Percentiles rank a stretch among this genome's conserved stretches.
phyloP scores from a whole-genome alignment of 2,329 filamentous ascomycete genomes.

The Diaporthe caulivora region DNA sequence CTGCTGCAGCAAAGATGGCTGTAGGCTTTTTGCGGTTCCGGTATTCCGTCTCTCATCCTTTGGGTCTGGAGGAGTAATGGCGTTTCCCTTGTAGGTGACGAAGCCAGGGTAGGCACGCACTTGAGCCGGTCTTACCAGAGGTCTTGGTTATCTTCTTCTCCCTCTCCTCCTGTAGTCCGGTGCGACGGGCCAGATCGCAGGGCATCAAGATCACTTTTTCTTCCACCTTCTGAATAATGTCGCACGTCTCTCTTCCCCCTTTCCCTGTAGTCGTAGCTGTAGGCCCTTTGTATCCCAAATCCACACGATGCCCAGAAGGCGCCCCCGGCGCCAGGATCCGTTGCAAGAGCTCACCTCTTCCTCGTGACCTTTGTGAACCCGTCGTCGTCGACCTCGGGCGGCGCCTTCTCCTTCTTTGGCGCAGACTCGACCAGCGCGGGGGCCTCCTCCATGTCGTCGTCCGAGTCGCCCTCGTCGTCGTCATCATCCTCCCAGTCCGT shows the following conservation, averaged over 20 bases:
- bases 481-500: conserved; percentile 71
- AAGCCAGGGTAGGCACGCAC: conserved; percentile 12
- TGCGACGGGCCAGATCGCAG: conserved; percentile 18
- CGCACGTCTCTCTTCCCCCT: background rate
- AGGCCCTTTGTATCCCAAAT: background rate
- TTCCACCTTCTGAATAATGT: background rate
- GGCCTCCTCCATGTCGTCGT: conserved; percentile 76
- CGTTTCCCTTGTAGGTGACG: conserved; percentile 22
- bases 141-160: conserved; percentile 5
- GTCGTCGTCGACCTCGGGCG: conserved; percentile 83
- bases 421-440: conserved; percentile 65
- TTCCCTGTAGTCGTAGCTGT: background rate
- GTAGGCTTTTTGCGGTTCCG: background rate
- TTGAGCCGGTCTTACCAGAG: background rate
- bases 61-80: conserved; percentile 17
- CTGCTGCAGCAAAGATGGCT: background rate
- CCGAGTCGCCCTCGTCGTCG: conserved; percentile 66
- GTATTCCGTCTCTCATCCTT: background rate
- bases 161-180: conserved; percentile 9
- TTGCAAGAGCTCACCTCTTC: conserved; percentile 67
- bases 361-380: conserved; percentile 82
- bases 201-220: conserved; percentile 31
- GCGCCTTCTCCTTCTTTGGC: conserved; percentile 70
- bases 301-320: background rate
- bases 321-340: too few relatives aligned